Base-by-base conservation (phyloP, 352 stramenopile genomes). In the Phytophthora boehmeriae region DNA sequence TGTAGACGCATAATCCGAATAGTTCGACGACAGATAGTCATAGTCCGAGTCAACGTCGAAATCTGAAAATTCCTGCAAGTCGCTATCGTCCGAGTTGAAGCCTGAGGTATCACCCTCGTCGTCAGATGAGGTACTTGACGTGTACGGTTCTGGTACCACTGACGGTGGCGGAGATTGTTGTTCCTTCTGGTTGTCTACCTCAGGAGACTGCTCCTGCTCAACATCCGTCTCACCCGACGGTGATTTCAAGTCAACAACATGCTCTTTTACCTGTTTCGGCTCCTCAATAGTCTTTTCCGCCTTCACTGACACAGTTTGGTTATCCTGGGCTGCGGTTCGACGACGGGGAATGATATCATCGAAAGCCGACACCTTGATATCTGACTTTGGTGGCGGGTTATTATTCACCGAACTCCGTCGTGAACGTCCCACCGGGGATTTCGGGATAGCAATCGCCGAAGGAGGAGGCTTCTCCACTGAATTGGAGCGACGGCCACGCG, bases 331-430 rank as follows among this genome's bases (percentile, higher is more conserved):
- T 2, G 43, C 48, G 1, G 47, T 66, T 4, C 68, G 59, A 23
- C 71, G 71, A 44, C 63, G 63, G 6, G 67, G 54, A 4, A 73
- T 39, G 2, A 72, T 41, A 8, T 75, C 52, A n/a, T 80, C 62
- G 23, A 83, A 82, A 2, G 75, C 75, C 1, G 71, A 73, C 19
- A 76, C 57, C 36, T 86, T 63, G 36, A 86, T 86, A 39, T 76
- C 71, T 41, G 76, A 86, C 46, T 73, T 76, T 1, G 82, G 79
- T 8, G 79, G 82, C 8, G 66, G 53, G 4, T 54, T 63, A 5
- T 54, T 63, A 8, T 38, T 56, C 17, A 70, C 42, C 1, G 62
- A 76, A 14, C 65, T 78, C 11, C 68, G 71, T 28, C 74, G 63
- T 6, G 73, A 52, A 50, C 60, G 72, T 2, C 70, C 75, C 20